Evolutionary conservation across 164 flowering plant genomes (phyloP).

Genomic region (Dillenia suffruticosa): DNA sequence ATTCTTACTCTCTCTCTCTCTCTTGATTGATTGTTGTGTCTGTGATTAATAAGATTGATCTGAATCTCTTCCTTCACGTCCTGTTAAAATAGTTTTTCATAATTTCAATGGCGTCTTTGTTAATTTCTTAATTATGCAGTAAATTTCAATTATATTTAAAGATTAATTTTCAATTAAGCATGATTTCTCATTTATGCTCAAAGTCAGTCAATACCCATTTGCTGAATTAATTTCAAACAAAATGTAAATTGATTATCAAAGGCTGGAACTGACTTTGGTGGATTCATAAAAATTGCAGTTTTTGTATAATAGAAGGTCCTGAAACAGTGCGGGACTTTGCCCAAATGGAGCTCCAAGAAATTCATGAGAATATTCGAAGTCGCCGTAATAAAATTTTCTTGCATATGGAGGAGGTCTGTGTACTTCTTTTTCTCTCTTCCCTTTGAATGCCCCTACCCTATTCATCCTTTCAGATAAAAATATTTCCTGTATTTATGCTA

Average conservation of each 20-base stretch:
- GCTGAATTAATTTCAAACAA: too few relatives aligned
- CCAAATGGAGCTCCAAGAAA: conserved; percentile 78
- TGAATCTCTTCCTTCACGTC: not conserved
- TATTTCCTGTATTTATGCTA: too few relatives aligned
- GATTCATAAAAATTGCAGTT: conserved; percentile 32
- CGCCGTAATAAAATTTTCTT: conserved; percentile 86
- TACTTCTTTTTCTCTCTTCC: too few relatives aligned
- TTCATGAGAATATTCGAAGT: conserved; percentile 85
- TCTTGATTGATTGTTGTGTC: not conserved
- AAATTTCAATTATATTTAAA: too few relatives aligned
- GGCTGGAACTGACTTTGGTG: not conserved
- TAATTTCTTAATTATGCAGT: not conserved
- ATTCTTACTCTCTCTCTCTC: conserved; percentile 3
- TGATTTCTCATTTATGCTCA: not conserved
- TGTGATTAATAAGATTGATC: not conserved
- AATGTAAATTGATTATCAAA: not conserved
- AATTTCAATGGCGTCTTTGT: not conserved
- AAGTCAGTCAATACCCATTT: not conserved
- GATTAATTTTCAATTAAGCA: not conserved
- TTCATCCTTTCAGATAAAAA: too few relatives aligned
- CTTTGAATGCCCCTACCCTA: too few relatives aligned
- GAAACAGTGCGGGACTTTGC: conserved; percentile 89
- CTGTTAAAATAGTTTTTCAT: too few relatives aligned
- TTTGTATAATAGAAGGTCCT: conserved; percentile 97
- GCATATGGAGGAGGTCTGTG: conserved; percentile 88